Percentiles rank a stretch among this genome's conserved stretches.
Evolutionary conservation across 345 rosid genomes (phyloP).

Genomic region (Lepidium africanum): DNA sequence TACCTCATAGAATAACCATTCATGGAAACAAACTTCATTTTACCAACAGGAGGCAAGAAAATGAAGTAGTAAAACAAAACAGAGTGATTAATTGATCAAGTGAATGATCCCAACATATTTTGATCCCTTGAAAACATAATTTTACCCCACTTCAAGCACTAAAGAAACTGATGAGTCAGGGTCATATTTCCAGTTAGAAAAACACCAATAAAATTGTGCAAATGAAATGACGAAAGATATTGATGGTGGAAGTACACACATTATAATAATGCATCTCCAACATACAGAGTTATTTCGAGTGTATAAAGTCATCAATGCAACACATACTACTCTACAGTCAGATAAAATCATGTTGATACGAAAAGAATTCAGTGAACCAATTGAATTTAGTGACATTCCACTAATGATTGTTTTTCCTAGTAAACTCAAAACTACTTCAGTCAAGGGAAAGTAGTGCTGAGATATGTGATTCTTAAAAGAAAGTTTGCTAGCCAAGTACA

Average conservation of each 20-base stretch:
- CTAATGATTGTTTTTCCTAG: background rate
- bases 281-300: background rate
- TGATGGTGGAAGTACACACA: background rate
- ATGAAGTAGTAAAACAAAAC: constrained; percentile 7
- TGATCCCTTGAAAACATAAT: constrained; percentile 8
- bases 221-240: background rate
- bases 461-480: background rate
- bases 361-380: background rate
- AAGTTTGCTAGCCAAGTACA: constrained; percentile 6
- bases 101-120: constrained; percentile 10
- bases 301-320: constrained; percentile 3
- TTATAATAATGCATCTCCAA: constrained; percentile 2
- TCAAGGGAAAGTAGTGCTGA: background rate
- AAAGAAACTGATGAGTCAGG: background rate
- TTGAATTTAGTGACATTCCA: background rate
- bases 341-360: constrained; percentile 1
- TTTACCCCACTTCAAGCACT: background rate
- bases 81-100: background rate
- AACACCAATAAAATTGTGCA: constrained; percentile 1
- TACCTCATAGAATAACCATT: background rate
- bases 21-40: background rate
- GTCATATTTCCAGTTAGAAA: background rate
- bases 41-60: background rate
- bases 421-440: background rate
- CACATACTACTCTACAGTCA: constrained; percentile 3